These are phyloP conservation scores for Acorus gramineus DNA, from an alignment of 106 monocot genomes.

Conservation along the genomic window DNA sequence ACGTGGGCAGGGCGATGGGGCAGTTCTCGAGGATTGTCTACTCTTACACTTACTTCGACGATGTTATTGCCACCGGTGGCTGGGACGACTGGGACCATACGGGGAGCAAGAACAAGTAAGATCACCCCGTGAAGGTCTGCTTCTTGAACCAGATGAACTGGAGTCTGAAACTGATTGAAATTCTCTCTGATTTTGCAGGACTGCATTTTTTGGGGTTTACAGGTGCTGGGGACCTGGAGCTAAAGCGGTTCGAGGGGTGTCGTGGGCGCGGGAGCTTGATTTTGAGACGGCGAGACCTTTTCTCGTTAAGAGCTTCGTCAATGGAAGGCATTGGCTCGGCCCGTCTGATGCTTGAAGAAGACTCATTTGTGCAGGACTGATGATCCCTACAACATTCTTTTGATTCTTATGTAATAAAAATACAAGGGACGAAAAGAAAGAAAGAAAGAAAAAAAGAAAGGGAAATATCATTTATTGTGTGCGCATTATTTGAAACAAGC, in stretches of 20 bases:
- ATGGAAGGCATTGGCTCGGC: slow-evolving; percentile 84
- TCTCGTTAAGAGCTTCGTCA: slow-evolving; percentile 82
- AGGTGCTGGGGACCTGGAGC: slow-evolving; percentile 76
- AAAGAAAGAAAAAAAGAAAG: too few relatives aligned
- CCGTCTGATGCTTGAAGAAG: slow-evolving; percentile 43
- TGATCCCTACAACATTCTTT: background rate
- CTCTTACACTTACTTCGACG: slow-evolving; percentile 82
- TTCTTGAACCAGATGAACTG: background rate
- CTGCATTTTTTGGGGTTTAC: slow-evolving; percentile 87
- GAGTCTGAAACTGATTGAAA: too few relatives aligned
- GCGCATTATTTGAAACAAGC: too few relatives aligned
- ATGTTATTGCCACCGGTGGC: slow-evolving; percentile 58
- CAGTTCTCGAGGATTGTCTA: slow-evolving; percentile 88
- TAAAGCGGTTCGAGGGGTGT: slow-evolving; percentile 37
- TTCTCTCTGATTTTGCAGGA: slow-evolving; percentile 31
- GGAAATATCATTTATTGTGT: too few relatives aligned
- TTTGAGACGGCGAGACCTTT: slow-evolving; percentile 50
- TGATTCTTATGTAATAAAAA: too few relatives aligned
- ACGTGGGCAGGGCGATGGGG: slow-evolving; percentile 88
- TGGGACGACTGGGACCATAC: slow-evolving; percentile 94
- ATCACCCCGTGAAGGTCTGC: background rate
- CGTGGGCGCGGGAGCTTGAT: slow-evolving; percentile 73
- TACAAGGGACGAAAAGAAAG: too few relatives aligned
- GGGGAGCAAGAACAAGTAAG: slow-evolving; percentile 61
- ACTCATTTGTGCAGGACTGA: slow-evolving; percentile 15